Percentiles rank a stretch among this genome's conserved stretches.
phyloP scores from a whole-genome alignment of 148 eudicot species.

The Amaranthus cruentus region DNA sequence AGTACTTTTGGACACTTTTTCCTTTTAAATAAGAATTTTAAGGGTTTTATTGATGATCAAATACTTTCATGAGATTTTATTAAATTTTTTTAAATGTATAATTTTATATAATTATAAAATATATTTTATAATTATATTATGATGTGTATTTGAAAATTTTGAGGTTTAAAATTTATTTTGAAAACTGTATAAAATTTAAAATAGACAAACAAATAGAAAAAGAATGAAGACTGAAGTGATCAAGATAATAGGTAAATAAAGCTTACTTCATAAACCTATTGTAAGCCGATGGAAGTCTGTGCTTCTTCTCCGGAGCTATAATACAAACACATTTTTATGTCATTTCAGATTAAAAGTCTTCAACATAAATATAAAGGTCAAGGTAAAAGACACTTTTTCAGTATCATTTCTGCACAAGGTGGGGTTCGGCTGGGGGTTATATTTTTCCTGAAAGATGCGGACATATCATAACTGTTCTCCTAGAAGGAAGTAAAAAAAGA shows the following conservation, averaged over 20 bases:
- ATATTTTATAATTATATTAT: not conserved
- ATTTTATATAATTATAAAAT: constrained; percentile 7
- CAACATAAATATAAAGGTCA: not conserved
- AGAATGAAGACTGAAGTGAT: not conserved
- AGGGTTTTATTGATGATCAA: too few species aligned
- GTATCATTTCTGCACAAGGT: too few species aligned
- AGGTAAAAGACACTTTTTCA: not conserved
- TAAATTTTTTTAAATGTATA: too few species aligned
- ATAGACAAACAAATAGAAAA: not conserved
- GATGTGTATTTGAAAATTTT: not conserved
- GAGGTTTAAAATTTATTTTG: not conserved
- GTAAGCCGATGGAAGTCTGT: constrained; percentile 95
- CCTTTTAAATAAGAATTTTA: too few species aligned
- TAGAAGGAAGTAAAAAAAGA: too few species aligned
- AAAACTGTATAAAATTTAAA: not conserved
- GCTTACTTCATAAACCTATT: constrained; percentile 93
- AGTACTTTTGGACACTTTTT: too few species aligned
- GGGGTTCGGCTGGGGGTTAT: too few species aligned
- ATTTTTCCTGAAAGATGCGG: too few species aligned
- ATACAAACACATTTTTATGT: not conserved
- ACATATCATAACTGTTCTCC: too few species aligned
- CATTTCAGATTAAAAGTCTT: not conserved
- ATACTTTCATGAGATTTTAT: too few species aligned
- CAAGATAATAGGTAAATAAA: not conserved
- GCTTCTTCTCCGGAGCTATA: constrained; percentile 98